Evolutionary conservation across 2,329 filamentous ascomycete species (phyloP), one percentile per base, ranked within the genome.

Genomic region (Lecanosticta acicola): DNA sequence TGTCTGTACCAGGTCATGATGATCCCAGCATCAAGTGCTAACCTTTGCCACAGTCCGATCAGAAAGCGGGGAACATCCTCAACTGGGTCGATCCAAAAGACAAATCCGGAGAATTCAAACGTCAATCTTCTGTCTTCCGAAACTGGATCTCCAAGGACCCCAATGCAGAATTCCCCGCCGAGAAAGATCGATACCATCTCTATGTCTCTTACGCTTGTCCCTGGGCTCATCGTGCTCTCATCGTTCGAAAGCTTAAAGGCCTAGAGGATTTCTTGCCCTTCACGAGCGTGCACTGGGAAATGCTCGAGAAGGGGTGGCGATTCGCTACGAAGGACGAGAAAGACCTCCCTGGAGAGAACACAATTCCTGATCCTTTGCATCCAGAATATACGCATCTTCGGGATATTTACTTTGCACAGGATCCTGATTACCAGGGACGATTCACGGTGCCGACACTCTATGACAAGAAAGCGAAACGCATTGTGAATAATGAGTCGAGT

Each of bases 221-320:
- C 3, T 96, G 90, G 90, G 90, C 91, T 3, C 87, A 88, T 62
- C 83, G 93, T 35, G 84, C 88, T 0, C 75, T 97, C 55, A 95
- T 97, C 57, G 85, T 86, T 2, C 79, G 91, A 48, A 84, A 88
- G 66, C 77, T 98, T 60, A 98, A 97, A 73, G 93, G 91, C 0
- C 76, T 98, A 0, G 86, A 97, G 59, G 84, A 94, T 46, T 77
- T 93, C 55, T 83, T 98, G 56, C 72, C 79, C 4, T 75, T 80
- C 49, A 93, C 87, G 0, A 81, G 80, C n/a, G 90, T 96, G 43
- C 90, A 96, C 69, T 97, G 90, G 91, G 84, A 95, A 60, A 81
- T 97, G 72, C 81, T 58, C 50, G 82, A 71, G 62, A 80, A 71
- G 70, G 83, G 89, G 51, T 96, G 90, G 90, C 84, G 87, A 41